A percentile compares a stretch with the other conserved stretches of the same genome.
Conservation (phyloP, 352 stramenopile genomes). For the Pythium inflatum region DNA sequence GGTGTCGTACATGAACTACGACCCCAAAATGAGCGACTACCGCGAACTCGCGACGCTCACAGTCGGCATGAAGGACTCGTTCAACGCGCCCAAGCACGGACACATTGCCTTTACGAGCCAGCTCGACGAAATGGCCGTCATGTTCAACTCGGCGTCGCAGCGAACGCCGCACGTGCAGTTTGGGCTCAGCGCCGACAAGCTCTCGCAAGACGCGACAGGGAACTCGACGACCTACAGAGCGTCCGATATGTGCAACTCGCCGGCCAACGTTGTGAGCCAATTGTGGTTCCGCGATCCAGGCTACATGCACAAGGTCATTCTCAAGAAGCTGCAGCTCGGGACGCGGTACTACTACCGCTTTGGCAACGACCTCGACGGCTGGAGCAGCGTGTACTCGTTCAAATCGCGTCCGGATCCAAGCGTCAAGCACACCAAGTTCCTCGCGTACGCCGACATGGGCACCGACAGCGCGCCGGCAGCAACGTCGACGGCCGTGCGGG, state of each 20-base stretch:
- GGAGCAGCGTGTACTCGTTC: slow-evolving; percentile 72
- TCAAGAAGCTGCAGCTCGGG: slow-evolving; percentile 44
- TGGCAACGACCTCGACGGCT: slow-evolving; percentile 75
- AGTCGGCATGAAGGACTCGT: slow-evolving; percentile 61
- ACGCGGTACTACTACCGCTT: slow-evolving; percentile 81
- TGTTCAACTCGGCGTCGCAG: slow-evolving; percentile 75
- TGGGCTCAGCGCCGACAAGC: slow-evolving; percentile 34
- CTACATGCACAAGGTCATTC: slow-evolving; percentile 80
- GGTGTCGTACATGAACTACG: slow-evolving; percentile 66
- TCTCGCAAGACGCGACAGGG: slow-evolving; percentile 40
- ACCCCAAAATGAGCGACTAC: slow-evolving; percentile 47
- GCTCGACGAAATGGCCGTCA: slow-evolving; percentile 72
- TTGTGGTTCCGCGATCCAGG: slow-evolving; percentile 75
- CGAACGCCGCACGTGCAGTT: slow-evolving; percentile 58
- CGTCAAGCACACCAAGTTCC: slow-evolving; percentile 58
- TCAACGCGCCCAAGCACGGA: slow-evolving; percentile 67
- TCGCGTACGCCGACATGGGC: slow-evolving; percentile 85
- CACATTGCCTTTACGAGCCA: slow-evolving; percentile 63
- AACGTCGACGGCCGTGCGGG: slow-evolving; percentile 34
- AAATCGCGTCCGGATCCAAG: slow-evolving; percentile 36
- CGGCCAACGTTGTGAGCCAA: slow-evolving; percentile 66
- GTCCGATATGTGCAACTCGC: slow-evolving; percentile 63
- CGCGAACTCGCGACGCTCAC: slow-evolving; percentile 42
- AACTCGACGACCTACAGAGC: slow-evolving; percentile 68
- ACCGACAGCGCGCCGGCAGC: slow-evolving; percentile 44